phyloP scores from a whole-genome alignment of 2,329 filamentous ascomycete species.

The Aurifilum marmelostoma region DNA sequence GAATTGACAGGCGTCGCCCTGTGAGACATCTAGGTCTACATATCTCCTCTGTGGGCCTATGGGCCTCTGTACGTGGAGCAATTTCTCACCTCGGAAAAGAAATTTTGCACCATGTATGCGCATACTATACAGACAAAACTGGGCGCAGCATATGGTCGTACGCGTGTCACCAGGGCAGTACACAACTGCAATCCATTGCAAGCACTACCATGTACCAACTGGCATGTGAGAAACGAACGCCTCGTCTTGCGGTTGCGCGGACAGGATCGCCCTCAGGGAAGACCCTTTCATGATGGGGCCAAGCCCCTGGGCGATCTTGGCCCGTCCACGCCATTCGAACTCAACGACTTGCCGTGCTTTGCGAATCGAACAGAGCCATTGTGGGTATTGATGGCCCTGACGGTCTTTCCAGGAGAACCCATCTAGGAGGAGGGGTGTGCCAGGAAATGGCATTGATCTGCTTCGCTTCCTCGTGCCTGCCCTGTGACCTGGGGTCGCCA shows the following conservation, averaged over 20 bases:
- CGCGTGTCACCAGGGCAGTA: background rate
- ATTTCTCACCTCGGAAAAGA: background rate
- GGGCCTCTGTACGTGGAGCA: background rate
- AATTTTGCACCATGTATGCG: background rate
- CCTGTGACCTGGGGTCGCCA: background rate
- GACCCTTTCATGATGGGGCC: slow-evolving; percentile 2
- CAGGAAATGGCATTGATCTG: background rate
- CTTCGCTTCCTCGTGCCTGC: background rate
- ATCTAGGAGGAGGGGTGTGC: too few species aligned
- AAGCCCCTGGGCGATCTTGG: slow-evolving; percentile 3
- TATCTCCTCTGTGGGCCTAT: background rate
- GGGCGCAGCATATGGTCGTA: background rate
- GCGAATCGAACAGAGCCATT: background rate
- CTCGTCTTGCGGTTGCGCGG: background rate
- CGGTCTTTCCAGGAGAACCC: background rate
- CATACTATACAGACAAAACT: background rate
- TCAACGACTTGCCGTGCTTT: background rate
- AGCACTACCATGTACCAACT: background rate
- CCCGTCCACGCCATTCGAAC: background rate
- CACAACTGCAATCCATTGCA: background rate
- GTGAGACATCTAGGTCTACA: background rate
- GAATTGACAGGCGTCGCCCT: background rate
- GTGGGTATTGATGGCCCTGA: background rate
- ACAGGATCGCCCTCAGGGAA: slow-evolving; percentile 4
- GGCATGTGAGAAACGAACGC: background rate